These are phyloP conservation scores for Pestalotiopsis sp. DNA, from an alignment of 2,329 filamentous ascomycete genomes.

Conservation along the genomic window DNA sequence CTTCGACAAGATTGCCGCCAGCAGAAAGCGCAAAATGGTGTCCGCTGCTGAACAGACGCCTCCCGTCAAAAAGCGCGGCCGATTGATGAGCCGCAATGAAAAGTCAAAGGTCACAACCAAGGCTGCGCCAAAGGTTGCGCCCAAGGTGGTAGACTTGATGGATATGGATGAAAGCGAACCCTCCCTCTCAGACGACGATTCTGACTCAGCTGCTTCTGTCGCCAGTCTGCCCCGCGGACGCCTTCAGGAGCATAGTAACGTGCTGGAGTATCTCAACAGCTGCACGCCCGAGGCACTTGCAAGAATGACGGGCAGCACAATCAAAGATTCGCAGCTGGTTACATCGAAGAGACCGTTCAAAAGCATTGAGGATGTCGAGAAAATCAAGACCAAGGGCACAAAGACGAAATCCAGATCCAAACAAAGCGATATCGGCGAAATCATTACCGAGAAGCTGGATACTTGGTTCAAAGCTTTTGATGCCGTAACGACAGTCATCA, in stretches of 20 bases:
- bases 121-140: not conserved
- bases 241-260: slow-evolving; percentile 43
- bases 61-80: slow-evolving; percentile 5
- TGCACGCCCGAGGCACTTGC: slow-evolving; percentile 76
- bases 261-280: slow-evolving; percentile 82
- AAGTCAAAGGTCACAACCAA: not conserved
- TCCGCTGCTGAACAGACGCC: not conserved
- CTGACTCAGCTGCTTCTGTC: slow-evolving; percentile 11
- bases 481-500: slow-evolving; percentile 41
- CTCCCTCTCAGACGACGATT: not conserved
- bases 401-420: slow-evolving; percentile 29
- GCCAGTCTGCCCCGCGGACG: slow-evolving; percentile 7
- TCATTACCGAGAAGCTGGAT: slow-evolving; percentile 43
- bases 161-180: not conserved
- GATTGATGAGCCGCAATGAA: not conserved
- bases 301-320: slow-evolving; percentile 77
- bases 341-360: slow-evolving; percentile 76
- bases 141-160: not conserved
- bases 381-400: slow-evolving; percentile 51
- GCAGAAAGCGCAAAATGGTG: slow-evolving; percentile 27
- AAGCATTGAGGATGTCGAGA: slow-evolving; percentile 64
- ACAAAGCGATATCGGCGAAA: slow-evolving; percentile 29
- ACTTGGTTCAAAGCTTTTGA: slow-evolving; percentile 48
- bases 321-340: slow-evolving; percentile 69
- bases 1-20: slow-evolving; percentile 4